Conservation (phyloP, 768 basidiomycete species). For the Amanita pallidorosea region DNA sequence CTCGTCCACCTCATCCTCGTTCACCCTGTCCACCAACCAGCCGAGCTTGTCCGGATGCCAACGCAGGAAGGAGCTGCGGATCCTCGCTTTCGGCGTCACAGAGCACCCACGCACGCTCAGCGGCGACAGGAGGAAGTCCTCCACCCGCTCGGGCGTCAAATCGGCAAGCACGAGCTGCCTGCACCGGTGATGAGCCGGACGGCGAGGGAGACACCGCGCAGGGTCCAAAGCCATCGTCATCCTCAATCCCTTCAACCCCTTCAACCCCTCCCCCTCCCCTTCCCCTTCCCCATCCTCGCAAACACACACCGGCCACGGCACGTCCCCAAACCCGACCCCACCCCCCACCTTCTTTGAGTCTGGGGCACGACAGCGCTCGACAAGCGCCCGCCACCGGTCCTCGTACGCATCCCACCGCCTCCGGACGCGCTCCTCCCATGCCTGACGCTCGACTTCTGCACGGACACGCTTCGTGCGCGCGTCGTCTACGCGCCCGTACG, state of each 20-base stretch:
- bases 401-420: constrained; percentile 47
- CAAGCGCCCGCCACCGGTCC: constrained; percentile 30
- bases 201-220: too few species aligned
- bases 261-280: not conserved
- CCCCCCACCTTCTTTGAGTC: not conserved
- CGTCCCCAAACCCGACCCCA: constrained; percentile 32
- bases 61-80: constrained; percentile 49
- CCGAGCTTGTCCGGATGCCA: constrained; percentile 65
- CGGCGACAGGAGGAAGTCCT: constrained; percentile 39
- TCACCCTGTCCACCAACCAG: constrained; percentile 28
- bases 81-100: constrained; percentile 36
- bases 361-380: constrained; percentile 2
- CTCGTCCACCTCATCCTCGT: constrained; percentile 29
- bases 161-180: constrained; percentile 12
- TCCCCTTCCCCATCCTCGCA: constrained; percentile 7
- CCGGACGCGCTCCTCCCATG: constrained; percentile 25
- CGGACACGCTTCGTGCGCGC: constrained; percentile 38
- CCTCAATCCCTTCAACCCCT: not conserved
- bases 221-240: not conserved
- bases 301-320: constrained; percentile 51
- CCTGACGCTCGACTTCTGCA: constrained; percentile 33
- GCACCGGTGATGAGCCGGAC: not conserved
- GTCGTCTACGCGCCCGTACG: constrained; percentile 35
- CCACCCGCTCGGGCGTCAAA: constrained; percentile 28
- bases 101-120: constrained; percentile 29